Base-by-base conservation (phyloP, 108 stramenopile genomes). In the Schizochytrium sp. region DNA sequence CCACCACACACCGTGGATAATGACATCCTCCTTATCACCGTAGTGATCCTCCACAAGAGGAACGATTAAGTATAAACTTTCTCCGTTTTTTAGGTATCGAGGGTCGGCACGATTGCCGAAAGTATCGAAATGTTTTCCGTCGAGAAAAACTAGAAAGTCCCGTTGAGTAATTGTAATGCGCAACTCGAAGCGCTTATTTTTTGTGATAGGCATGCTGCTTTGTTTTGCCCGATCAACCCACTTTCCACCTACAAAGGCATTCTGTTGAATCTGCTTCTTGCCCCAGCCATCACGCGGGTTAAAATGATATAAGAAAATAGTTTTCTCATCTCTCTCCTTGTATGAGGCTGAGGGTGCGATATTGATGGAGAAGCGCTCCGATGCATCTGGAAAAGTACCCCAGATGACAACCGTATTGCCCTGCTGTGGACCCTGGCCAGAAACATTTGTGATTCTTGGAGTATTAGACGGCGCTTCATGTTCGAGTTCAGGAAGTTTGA, bases 281-380 rank as follows among this genome's bases (percentile, higher is more conserved):
- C 76, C 76, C 76, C 76, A 83, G 76, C 76, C 76, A 40, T 83
- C 76, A 53, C 76, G 76, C 12, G 76, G 76, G 55, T 83, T 83
- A 28, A 83, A 83, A 53, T 83, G 76, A 40, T 83, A 83, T 8
- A 83, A 40, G 3, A 83, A 55, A n/a, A 83, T 53, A 13, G 76
- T 83, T 13, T 83, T 55, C 47, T 47, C 50, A 53, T 83, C 76
- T 10, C 28, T 83, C 40, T 83, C 76, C 50, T 83, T 55, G 76
- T 83, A 55, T 53, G 53, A 83, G 50, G 50, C 55, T 8, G 47
- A 49, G 15, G 76, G 76, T 53, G 76, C 47, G 38, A 83, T 5
- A 28, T 83, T 83, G 2, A 83, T 83, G 76, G 50, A 83, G 28
- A 83, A 83, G 5, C 76, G 47, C 76, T 83, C 76, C 28, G 76